Evolutionary conservation across 2,329 filamentous ascomycete species (phyloP), one percentile per base, ranked within the genome.

Genomic region (Epichloe uncinata): DNA sequence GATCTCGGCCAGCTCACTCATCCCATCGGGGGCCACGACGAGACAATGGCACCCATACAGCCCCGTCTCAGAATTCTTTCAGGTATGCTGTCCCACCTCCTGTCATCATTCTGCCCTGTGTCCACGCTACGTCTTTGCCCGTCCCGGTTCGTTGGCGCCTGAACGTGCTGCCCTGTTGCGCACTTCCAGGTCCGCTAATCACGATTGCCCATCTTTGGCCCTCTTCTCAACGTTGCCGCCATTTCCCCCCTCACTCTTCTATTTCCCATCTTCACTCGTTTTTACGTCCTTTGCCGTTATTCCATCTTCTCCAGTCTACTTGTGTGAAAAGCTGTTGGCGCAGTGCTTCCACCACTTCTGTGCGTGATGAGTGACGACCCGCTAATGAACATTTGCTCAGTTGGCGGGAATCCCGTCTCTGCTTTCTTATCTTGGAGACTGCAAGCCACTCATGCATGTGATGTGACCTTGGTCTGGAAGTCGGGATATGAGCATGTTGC

Each of bases 381-480:
- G 71, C 83, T 88, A 78, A 87, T 83, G 71, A 77, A 73, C 61
- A 72, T 80, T 53, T 84, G 80, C 73, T 68, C 78, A 97, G 93
- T 98, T 61, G 93, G 93, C 72, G 90, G 93, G 60, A 98, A 98
- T 75, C 87, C 90, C 55, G 88, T 95, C 54, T 96, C 91, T 59
- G 91, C 93, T 57, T 98, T 98, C 71, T 75, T 98, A 51, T 97
- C 93, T 53, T 98, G 93, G 93, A 83, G 93, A 64, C 80, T 98
- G 40, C 93, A 96, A 72, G 91, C 93, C 45, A 97, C 93, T 52
- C 95, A 96, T 65, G 91, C 93, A 61, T 98, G 93, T 77, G 93
- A 98, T 69, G 93, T 98, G 63, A 97, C 93, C 40, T 77, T 98
- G 57, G 93, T 98, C 4, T 98, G 93, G 93, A 98, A 97, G 73